These are phyloP conservation scores for Simmondsia chinensis DNA, from an alignment of 148 eudicot species.

Conservation along the genomic window DNA sequence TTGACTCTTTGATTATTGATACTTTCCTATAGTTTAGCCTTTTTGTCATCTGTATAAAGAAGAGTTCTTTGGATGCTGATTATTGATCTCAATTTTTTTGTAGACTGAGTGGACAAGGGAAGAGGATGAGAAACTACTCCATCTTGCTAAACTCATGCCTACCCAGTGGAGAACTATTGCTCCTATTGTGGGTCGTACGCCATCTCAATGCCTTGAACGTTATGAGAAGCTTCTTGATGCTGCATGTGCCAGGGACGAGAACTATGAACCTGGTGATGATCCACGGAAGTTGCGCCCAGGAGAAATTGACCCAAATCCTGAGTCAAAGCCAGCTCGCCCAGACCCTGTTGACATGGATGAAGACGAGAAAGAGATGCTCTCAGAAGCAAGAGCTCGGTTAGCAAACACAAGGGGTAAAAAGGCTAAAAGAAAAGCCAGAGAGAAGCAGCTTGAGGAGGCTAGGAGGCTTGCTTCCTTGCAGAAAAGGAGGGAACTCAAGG, in stretches of 20 bases:
- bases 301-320: slow-evolving; percentile 98
- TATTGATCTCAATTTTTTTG: slow-evolving; percentile 6
- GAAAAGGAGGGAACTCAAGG: slow-evolving; percentile 96
- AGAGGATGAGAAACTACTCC: slow-evolving; percentile 95
- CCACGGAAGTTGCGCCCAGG: slow-evolving; percentile 96
- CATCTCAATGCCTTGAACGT: slow-evolving; percentile 96
- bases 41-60: not conserved
- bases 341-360: slow-evolving; percentile 99
- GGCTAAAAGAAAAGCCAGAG: slow-evolving; percentile 98
- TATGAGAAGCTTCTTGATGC: slow-evolving; percentile 98
- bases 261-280: slow-evolving; percentile 90
- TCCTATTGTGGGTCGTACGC: slow-evolving; percentile 98
- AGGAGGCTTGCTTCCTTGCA: slow-evolving; percentile 98
- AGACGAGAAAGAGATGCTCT: slow-evolving; percentile 99
- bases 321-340: slow-evolving; percentile 97
- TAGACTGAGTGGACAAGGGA: slow-evolving; percentile 99
- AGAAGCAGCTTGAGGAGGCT: slow-evolving; percentile 99
- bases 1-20: no score
- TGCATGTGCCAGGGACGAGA: slow-evolving; percentile 89
- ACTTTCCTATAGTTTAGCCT: not conserved
- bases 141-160: slow-evolving; percentile 98
- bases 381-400: slow-evolving; percentile 94
- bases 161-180: slow-evolving; percentile 99
- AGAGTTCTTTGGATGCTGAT: slow-evolving; percentile 5
- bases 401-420: slow-evolving; percentile 97